These are phyloP conservation scores for Echinochloa phyllopogon DNA, from an alignment of 176 grass and related monocot species.

Conservation along the genomic window DNA sequence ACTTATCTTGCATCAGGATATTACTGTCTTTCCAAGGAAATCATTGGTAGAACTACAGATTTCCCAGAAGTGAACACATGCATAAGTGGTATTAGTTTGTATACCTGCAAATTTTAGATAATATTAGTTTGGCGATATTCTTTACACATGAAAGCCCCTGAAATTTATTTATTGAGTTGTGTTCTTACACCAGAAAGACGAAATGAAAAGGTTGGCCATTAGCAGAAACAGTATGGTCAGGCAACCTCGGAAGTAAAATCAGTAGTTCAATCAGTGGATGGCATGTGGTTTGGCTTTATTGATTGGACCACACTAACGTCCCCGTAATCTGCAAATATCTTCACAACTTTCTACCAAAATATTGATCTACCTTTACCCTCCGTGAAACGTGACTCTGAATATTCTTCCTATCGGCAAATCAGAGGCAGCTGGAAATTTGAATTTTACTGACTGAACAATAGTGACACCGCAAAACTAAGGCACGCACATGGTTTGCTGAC, in stretches of 20 bases:
- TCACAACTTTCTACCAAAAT: slow-evolving; percentile 2
- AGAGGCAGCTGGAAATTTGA: background rate
- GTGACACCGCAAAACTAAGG: background rate
- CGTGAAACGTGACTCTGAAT: background rate
- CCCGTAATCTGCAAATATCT: slow-evolving; percentile 16
- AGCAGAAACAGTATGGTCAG: background rate
- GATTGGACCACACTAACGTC: slow-evolving; percentile 31
- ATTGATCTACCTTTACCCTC: background rate
- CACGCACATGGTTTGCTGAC: background rate
- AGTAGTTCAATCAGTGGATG: slow-evolving; percentile 9
- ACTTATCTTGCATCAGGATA: background rate
- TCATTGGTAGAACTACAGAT: background rate
- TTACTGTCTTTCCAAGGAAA: background rate
- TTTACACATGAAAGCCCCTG: background rate
- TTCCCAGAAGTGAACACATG: background rate
- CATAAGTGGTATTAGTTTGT: background rate
- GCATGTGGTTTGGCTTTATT: slow-evolving; percentile 27
- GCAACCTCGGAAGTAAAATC: background rate
- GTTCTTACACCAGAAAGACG: background rate
- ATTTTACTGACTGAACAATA: background rate
- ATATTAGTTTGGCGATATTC: background rate
- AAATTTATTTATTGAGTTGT: background rate
- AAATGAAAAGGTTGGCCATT: slow-evolving; percentile 2
- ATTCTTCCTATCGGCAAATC: background rate
- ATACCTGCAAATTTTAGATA: background rate